Evolutionary conservation across 2,329 filamentous ascomycete species (phyloP), one percentile per base, ranked within the genome.

Genomic region (Aspergillus carbonarius): DNA sequence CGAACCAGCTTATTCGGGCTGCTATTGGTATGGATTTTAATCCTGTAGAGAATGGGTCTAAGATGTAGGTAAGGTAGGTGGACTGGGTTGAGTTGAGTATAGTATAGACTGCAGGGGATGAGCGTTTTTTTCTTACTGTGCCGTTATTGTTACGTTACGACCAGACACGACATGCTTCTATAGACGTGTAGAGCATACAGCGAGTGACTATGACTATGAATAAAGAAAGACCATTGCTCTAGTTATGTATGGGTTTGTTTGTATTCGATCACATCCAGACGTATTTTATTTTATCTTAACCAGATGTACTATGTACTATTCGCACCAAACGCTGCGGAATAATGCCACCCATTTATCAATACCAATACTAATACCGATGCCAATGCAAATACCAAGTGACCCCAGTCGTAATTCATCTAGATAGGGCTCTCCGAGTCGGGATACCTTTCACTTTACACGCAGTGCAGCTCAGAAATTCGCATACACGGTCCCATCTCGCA

Each of bases 1-100:
- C 95, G 15, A 90, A 98, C 74, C 90, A 93, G 72, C 77, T 98
- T 70, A 87, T 99, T 67, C 83, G 81, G 54, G 91, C 92, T 1
- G 92, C 96, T 13, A 84, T 88, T 0, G 85, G 87, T 52, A 71
- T 70, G 54, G 92, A 92, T 0, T 95, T 90, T 72, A 78, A 90
- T 60, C 81, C 81, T 10, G 80, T 79, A 2, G 76, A 60, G 13
- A 88, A 85, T 74, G 84, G 84, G 9, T 84, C 74, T 51, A 77
- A 72, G 67, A 75, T 75, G 63, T 78, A 67, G 62, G 42, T n/a
- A n/a, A n/a, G n/a, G n/a, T n/a, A n/a, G n/a, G n/a, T n/a, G n/a
- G n/a, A n/a, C n/a, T 49, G 35, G 49, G 6, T 8, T 48, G 12
- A 12, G 32, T 15, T 48, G 25, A 15, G 13, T 10, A 15, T 48